Conservation (phyloP, 305 asterid species). For the Fraxinus dipetala region DNA sequence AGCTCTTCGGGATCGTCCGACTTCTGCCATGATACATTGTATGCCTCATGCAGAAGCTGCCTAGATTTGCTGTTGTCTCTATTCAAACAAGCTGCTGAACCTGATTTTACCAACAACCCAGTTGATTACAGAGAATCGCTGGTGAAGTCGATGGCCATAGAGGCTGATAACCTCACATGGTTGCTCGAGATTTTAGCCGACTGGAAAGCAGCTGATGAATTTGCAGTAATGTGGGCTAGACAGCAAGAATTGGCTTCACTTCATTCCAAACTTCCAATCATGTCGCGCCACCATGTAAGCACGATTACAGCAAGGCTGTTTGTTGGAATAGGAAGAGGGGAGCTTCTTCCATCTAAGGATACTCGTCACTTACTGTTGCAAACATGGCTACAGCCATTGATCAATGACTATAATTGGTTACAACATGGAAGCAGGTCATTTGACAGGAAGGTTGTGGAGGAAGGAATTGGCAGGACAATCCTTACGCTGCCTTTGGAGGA, state of each 20-base stretch:
- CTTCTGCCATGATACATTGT: conserved; percentile 50
- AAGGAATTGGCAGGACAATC: conserved; percentile 86
- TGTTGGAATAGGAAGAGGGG: conserved; percentile 87
- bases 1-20: conserved; percentile 56
- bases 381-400: conserved; percentile 82
- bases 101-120: conserved; percentile 29
- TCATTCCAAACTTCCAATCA: conserved; percentile 48
- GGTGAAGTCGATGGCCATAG: conserved; percentile 45
- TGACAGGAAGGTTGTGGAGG: conserved; percentile 82
- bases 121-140: conserved; percentile 38
- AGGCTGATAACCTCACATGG: conserved; percentile 82
- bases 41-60: conserved; percentile 58
- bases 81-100: conserved; percentile 67
- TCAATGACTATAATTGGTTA: conserved; percentile 80
- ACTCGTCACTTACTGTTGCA: conserved; percentile 59
- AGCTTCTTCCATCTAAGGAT: conserved; percentile 72
- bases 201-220: conserved; percentile 69
- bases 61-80: conserved; percentile 49
- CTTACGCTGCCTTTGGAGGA: conserved; percentile 88
- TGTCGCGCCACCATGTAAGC: conserved; percentile 65
- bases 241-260: conserved; percentile 62
- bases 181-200: conserved; percentile 71
- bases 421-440: conserved; percentile 78
- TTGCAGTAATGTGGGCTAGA: conserved; percentile 64
- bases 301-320: conserved; percentile 63